phyloP scores from a whole-genome alignment of 371 early-diverging fungal species.

The Mucor ambiguus region DNA sequence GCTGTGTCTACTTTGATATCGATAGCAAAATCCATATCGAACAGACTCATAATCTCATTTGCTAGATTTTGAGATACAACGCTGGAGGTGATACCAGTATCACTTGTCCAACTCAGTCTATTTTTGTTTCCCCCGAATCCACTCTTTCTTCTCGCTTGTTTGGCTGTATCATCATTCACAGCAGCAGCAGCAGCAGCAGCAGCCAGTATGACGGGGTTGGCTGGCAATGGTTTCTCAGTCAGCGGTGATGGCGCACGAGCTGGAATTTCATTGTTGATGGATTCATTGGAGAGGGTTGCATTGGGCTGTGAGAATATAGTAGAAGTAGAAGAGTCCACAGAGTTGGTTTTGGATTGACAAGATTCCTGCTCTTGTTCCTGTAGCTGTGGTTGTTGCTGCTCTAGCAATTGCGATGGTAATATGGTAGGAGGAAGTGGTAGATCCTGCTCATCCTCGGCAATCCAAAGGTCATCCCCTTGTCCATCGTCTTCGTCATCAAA shows the following conservation, averaged over 20 bases:
- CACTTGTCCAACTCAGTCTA: constrained; percentile 49
- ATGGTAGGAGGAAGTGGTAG: not conserved
- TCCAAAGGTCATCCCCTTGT: constrained; percentile 22
- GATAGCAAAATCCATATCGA: constrained; percentile 56
- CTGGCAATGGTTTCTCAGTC: constrained; percentile 31
- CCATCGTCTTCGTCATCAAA: constrained; percentile 27
- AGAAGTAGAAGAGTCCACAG: constrained; percentile 5
- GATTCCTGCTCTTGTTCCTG: not conserved
- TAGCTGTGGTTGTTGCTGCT: not conserved
- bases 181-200: too few species aligned
- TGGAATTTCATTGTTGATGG: constrained; percentile 8
- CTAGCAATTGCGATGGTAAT: not conserved
- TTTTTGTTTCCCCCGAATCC: constrained; percentile 28
- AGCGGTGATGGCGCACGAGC: constrained; percentile 17
- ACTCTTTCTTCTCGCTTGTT: constrained; percentile 25
- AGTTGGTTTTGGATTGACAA: constrained; percentile 2
- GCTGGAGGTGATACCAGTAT: constrained; percentile 36
- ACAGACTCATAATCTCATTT: constrained; percentile 51
- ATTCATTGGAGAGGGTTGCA: constrained; percentile 23
- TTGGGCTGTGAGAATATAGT: constrained; percentile 30
- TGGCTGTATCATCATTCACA: constrained; percentile 9
- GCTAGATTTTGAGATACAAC: constrained; percentile 42
- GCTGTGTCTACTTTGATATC: constrained; percentile 47
- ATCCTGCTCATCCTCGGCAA: constrained; percentile 20
- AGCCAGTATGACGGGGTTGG: constrained; percentile 14